These are phyloP conservation scores for Dendryphion nanum DNA, from an alignment of 2,329 filamentous ascomycete genomes.

Conservation along the genomic window DNA sequence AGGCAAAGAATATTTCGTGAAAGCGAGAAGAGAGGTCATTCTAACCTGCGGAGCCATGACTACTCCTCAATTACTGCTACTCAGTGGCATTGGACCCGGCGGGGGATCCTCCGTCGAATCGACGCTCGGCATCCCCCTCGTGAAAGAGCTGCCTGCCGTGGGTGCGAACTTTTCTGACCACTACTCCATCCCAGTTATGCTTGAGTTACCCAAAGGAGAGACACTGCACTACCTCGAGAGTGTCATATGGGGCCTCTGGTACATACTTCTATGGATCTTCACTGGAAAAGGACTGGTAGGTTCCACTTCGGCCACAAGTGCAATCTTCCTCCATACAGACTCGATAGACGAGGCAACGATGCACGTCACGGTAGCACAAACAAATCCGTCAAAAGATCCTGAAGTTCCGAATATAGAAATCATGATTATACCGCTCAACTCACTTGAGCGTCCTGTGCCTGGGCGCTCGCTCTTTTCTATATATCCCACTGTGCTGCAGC, in stretches of 20 bases:
- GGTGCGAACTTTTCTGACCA: slow-evolving; percentile 13
- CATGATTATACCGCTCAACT: slow-evolving; percentile 11
- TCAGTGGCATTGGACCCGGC: slow-evolving; percentile 12
- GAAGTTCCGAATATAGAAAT: slow-evolving; percentile 8
- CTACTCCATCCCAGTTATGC: slow-evolving; percentile 12
- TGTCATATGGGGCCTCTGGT: slow-evolving; percentile 11
- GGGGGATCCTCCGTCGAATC: slow-evolving; percentile 8
- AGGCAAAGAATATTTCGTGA: slow-evolving; percentile 9
- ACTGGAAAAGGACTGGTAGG: slow-evolving; percentile 8
- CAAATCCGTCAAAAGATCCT: slow-evolving; percentile 1
- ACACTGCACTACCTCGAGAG: slow-evolving; percentile 10
- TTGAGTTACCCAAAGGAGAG: slow-evolving; percentile 10
- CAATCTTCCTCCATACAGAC: slow-evolving; percentile 10
- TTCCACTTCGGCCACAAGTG: slow-evolving; percentile 9
- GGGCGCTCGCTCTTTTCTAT: slow-evolving; percentile 12
- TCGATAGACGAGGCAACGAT: slow-evolving; percentile 7
- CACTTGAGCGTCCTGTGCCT: slow-evolving; percentile 8
- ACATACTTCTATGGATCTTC: slow-evolving; percentile 12
- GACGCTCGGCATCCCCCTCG: slow-evolving; percentile 9
- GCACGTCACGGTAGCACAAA: slow-evolving; percentile 4
- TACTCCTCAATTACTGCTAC: slow-evolving; percentile 12
- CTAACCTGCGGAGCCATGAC: slow-evolving; percentile 12
- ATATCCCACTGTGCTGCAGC: slow-evolving; percentile 12
- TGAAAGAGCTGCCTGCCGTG: slow-evolving; percentile 13
- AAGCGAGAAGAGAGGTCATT: slow-evolving; percentile 12